Base-by-base conservation (phyloP, 1,284 basidiomycete genomes). In the Leccinum pachyderme region DNA sequence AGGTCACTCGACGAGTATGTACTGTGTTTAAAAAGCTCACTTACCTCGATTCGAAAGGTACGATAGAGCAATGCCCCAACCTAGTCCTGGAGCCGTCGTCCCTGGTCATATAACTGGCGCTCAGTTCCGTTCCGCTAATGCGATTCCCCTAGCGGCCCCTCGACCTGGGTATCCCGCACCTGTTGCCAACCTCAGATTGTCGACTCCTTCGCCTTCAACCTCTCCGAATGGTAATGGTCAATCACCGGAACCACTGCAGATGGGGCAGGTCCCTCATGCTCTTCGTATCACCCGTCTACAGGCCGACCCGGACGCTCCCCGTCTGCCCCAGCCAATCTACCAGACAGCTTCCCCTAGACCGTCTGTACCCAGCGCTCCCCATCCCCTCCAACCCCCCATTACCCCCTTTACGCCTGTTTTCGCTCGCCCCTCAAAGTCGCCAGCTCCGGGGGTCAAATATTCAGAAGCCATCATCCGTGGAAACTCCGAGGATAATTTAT, bases 351-450 rank as follows among this genome's bases (percentile, higher is more conserved):
- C 59, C 50, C 64, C 63, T 54, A 69, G 68, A 32, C 63, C 72
- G 22, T 56, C 66, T 25, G 71, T 74, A 29, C 73, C 77, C 8
- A 71, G 68, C 57, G 68, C 78, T 4, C 89, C 89, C 9, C 89
- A 89, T 60, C 87, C 89, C 7, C 76, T 91, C 2, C 83, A 84
- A 54, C 82, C 89, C 1, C 86, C 89, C 13, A 78, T 86, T 61
- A 87, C 86, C 0, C 90, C 89, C 45, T 91, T 91, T 61, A 82
- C 78, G 0, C 89, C 90, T 11, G 81, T 83, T 31, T 92, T 92
- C 63, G 87, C 79, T 9, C 81, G 87, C 49, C 86, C 89, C 5
- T 72, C 76, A 31, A 78, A 80, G 62, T 66, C 73, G 24, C 65
- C 71, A 7, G 63, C 70, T 2, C 68, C 75, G 7, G 76, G 76